These are phyloP conservation scores for Mortierella sp. DNA, from an alignment of 371 early-diverging fungal genomes.

Conservation along the genomic window DNA sequence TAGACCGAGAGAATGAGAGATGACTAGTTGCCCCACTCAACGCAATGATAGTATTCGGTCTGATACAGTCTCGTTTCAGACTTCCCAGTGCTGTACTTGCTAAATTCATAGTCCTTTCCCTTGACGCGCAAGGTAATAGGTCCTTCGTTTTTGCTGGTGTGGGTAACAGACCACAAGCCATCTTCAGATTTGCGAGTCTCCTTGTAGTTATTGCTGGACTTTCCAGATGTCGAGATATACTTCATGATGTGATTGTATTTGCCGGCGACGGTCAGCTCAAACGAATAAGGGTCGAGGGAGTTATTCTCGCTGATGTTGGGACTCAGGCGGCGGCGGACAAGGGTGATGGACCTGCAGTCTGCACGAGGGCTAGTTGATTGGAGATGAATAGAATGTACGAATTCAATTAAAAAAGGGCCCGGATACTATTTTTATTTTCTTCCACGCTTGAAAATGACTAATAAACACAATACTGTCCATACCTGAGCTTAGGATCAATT, in stretches of 20 bases:
- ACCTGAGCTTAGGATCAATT: not conserved
- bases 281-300: too few relatives aligned
- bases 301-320: too few relatives aligned
- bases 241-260: too few relatives aligned
- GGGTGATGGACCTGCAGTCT: not conserved
- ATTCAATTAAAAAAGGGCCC: too few relatives aligned
- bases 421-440: too few relatives aligned
- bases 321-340: not conserved
- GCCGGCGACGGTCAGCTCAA: too few relatives aligned
- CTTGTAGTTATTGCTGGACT: not conserved
- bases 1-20: too few relatives aligned
- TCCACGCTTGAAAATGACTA: too few relatives aligned
- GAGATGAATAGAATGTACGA: too few relatives aligned
- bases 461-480: too few relatives aligned
- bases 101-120: not conserved
- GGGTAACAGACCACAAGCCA: not conserved
- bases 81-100: not conserved
- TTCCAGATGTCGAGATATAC: not conserved
- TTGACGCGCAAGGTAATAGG: not conserved
- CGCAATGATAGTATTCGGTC: too few relatives aligned
- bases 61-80: not conserved
- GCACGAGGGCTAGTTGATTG: not conserved
- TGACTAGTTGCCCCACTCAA: too few relatives aligned
- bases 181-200: not conserved
- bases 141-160: not conserved